These are phyloP conservation scores for Trypethelium eluteriae DNA, from an alignment of 495 filamentous ascomycete species.

Conservation along the genomic window DNA sequence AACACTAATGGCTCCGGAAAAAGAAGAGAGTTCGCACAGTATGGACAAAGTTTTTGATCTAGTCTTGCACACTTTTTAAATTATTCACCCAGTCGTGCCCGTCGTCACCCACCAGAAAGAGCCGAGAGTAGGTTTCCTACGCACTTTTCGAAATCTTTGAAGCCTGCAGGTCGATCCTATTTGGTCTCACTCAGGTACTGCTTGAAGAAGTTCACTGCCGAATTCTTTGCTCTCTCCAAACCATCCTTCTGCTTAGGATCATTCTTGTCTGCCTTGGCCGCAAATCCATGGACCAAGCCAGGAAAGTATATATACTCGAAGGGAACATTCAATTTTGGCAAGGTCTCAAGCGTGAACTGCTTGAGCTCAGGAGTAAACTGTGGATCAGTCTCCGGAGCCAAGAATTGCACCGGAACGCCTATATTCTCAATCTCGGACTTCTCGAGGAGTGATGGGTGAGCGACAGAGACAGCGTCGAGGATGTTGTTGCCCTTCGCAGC, in stretches of 20 bases:
- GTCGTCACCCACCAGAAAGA: background rate
- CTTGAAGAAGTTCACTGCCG: conserved; percentile 4
- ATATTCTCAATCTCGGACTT: conserved; percentile 45
- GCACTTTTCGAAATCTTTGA: background rate
- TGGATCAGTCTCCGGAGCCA: conserved; percentile 50
- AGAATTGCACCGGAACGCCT: conserved; percentile 48
- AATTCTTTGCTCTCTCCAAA: conserved; percentile 43
- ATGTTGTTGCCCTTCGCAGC: conserved; percentile 39
- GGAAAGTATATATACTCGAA: conserved; percentile 55
- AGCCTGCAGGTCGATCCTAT: background rate
- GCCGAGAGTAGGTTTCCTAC: background rate
- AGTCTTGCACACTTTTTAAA: background rate
- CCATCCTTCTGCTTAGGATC: conserved; percentile 39
- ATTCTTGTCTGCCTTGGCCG: conserved; percentile 40
- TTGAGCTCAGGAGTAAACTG: conserved; percentile 47
- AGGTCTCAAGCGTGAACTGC: conserved; percentile 35
- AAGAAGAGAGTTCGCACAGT: no score
- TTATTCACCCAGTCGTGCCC: background rate
- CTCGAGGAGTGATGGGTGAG: conserved; percentile 46
- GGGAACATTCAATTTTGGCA: conserved; percentile 40
- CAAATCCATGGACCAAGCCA: conserved; percentile 45
- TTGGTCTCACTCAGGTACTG: background rate
- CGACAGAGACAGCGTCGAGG: conserved; percentile 47
- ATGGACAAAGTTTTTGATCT: background rate
- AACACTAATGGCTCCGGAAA: no score